Evolutionary conservation across 2,329 filamentous ascomycete species (phyloP).

Genomic region (Helotiales sp.): DNA sequence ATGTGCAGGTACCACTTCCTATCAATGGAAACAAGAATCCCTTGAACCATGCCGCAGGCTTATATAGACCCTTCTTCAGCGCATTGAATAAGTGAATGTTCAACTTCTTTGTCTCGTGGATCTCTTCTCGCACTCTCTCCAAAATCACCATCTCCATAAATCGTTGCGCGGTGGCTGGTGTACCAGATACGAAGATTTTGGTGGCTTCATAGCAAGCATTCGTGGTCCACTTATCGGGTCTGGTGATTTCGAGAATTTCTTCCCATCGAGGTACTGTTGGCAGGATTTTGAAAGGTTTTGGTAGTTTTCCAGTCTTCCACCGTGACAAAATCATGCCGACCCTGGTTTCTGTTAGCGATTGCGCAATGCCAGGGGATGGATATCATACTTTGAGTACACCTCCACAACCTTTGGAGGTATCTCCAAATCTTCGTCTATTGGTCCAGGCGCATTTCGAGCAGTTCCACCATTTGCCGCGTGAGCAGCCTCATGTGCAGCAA

Average conservation of each 20-base stretch:
- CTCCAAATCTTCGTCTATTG: constrained; percentile 76
- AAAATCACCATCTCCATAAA: constrained; percentile 88
- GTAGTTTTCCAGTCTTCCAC: constrained; percentile 94
- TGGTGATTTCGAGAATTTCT: constrained; percentile 80
- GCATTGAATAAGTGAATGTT: constrained; percentile 95
- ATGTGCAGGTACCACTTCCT: constrained; percentile 79
- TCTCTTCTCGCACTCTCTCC: constrained; percentile 89
- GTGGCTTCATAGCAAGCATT: constrained; percentile 88
- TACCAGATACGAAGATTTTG: constrained; percentile 85
- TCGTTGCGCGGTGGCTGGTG: constrained; percentile 74
- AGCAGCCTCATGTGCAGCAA: constrained; percentile 82
- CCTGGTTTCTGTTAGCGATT: constrained; percentile 42
- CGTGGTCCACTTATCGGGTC: constrained; percentile 72
- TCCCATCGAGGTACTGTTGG: constrained; percentile 92
- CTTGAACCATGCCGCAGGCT: constrained; percentile 95
- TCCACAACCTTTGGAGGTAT: constrained; percentile 90
- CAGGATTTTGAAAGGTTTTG: constrained; percentile 96
- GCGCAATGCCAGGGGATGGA: not conserved
- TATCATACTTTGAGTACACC: constrained; percentile 78
- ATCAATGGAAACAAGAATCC: constrained; percentile 91
- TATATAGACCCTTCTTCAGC: constrained; percentile 89
- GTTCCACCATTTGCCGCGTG: constrained; percentile 43
- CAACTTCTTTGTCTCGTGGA: constrained; percentile 89
- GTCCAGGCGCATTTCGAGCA: constrained; percentile 35
- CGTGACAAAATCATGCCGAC: constrained; percentile 85